Evolutionary conservation across 139 green algal species (phyloP).

Genomic region (Tetradesmus obliquus): DNA sequence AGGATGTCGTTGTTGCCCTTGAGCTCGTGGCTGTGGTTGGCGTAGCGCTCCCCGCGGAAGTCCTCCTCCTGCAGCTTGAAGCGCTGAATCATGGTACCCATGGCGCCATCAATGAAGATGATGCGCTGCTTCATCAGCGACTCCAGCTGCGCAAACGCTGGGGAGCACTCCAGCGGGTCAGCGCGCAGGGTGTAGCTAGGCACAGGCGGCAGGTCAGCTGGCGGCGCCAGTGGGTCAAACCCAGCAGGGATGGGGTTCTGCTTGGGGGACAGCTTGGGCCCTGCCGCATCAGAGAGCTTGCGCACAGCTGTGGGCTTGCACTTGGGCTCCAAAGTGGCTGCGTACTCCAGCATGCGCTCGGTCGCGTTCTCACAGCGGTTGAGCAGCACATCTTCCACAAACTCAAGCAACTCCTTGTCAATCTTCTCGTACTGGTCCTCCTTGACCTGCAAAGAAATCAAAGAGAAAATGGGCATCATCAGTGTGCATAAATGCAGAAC

Average conservation of each 20-base stretch:
- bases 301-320: conserved; percentile 87
- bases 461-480: no score
- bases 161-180: conserved; percentile 40
- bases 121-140: conserved; percentile 92
- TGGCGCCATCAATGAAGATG: conserved; percentile 96
- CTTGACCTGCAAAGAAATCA: conserved; percentile 54
- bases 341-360: conserved; percentile 96
- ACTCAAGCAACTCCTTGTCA: conserved; percentile 96
- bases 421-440: conserved; percentile 96
- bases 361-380: conserved; percentile 97
- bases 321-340: conserved; percentile 93
- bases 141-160: conserved; percentile 80
- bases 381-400: conserved; percentile 98
- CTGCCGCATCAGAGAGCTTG: conserved; percentile 57
- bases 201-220: conserved; percentile 60
- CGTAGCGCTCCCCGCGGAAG: conserved; percentile 85
- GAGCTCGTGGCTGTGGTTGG: conserved; percentile 88
- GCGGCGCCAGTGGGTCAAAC: conserved; percentile 59
- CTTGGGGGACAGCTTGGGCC: conserved; percentile 58
- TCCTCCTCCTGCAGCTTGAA: conserved; percentile 94
- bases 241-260: conserved; percentile 67
- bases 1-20: conserved; percentile 99
- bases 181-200: conserved; percentile 61
- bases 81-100: conserved; percentile 93
- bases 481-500: no score